phyloP scores from a whole-genome alignment of 176 grass and related monocot species.

The Carex scoparia region DNA sequence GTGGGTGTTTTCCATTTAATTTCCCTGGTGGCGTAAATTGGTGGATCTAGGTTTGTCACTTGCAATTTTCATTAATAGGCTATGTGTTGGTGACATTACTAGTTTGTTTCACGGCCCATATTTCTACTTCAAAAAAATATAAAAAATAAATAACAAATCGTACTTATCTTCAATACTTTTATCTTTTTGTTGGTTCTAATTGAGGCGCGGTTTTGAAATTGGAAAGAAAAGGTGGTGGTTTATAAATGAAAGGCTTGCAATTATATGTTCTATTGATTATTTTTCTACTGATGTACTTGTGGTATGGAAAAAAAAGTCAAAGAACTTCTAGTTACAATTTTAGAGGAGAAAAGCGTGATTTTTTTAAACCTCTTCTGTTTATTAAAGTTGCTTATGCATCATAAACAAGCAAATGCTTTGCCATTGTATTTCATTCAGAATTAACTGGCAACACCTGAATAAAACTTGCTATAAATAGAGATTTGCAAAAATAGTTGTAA shows the following conservation, averaged over 20 bases:
- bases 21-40: conserved; percentile 21
- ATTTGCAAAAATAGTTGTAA: too few species aligned
- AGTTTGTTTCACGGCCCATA: neutral
- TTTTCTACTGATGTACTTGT: too few species aligned
- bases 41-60: conserved; percentile 12
- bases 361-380: too few species aligned
- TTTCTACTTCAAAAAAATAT: neutral
- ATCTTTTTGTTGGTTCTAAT: neutral
- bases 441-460: too few species aligned
- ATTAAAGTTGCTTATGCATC: too few species aligned
- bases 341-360: too few species aligned
- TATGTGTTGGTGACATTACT: neutral
- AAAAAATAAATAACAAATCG: neutral
- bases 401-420: too few species aligned
- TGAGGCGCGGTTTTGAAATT: neutral
- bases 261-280: too few species aligned
- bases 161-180: neutral
- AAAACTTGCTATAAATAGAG: too few species aligned
- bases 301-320: too few species aligned
- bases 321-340: too few species aligned
- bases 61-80: conserved; percentile 6
- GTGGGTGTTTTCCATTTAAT: conserved; percentile 18
- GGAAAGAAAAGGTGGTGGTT: neutral
- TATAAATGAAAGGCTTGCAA: neutral
- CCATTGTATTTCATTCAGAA: too few species aligned